phyloP scores from a whole-genome alignment of 1,139 yeast genomes.

The Yamadazyma membranifaciens region DNA sequence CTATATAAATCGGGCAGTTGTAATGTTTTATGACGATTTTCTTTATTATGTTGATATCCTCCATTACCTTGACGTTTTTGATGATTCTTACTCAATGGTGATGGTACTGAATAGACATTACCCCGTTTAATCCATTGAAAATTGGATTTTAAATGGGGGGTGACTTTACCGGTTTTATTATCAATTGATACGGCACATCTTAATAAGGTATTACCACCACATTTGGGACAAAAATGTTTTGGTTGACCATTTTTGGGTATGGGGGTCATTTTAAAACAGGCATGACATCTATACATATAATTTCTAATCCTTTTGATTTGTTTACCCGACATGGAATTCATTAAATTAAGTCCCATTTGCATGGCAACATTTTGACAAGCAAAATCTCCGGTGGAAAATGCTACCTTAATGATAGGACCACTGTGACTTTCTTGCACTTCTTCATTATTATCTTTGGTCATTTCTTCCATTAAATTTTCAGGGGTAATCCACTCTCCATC shows the following conservation, averaged over 20 bases:
- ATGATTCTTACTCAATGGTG: constrained; percentile 68
- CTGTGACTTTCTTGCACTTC: constrained; percentile 27
- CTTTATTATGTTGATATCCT: constrained; percentile 67
- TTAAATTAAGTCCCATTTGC: constrained; percentile 83
- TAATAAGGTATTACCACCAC: constrained; percentile 89
- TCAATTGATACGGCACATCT: constrained; percentile 90
- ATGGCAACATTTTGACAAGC: constrained; percentile 95
- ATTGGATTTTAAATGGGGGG: constrained; percentile 88
- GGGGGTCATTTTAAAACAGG: constrained; percentile 83
- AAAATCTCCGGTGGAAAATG: constrained; percentile 92
- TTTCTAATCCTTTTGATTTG: constrained; percentile 83
- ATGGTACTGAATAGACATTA: constrained; percentile 68
- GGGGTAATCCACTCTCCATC: constrained; percentile 97
- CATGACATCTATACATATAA: constrained; percentile 96
- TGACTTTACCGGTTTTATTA: constrained; percentile 72
- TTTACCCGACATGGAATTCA: constrained; percentile 82
- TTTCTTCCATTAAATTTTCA: constrained; percentile 70
- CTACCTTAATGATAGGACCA: constrained; percentile 54
- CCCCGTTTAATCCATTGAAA: constrained; percentile 96
- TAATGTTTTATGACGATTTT: constrained; percentile 52
- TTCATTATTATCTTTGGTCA: constrained; percentile 62
- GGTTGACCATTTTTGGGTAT: constrained; percentile 74
- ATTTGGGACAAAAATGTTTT: constrained; percentile 89
- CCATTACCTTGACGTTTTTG: constrained; percentile 64
- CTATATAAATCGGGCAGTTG: constrained; percentile 62